Base-by-base conservation (phyloP, 768 basidiomycete genomes). In the Kwoniella europaea region DNA sequence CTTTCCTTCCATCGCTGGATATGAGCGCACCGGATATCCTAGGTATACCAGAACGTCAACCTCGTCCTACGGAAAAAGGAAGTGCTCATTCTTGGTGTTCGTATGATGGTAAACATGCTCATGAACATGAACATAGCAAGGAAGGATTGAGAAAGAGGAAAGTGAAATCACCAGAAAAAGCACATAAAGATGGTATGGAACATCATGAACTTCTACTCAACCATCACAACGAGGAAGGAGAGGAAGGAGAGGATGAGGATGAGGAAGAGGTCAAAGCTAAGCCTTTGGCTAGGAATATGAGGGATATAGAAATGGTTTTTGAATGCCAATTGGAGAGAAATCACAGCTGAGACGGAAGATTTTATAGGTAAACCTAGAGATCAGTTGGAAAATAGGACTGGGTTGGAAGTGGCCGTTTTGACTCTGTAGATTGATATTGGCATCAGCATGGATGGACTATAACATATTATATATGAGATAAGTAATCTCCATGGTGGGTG, bases 1-100 rank as follows among this genome's bases (percentile, higher is more conserved):
- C 91, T 0, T 90, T 91, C 84, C 87, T 89, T 7, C 91, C 91
- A 5, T 85, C 86, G 10, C 89, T 91, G 76, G 84, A 86, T 13
- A 87, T 89, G 54, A 87, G 81, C 22, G 90, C 89, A 0, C 82
- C 86, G 43, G 87, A 89, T 65, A 86, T 91, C 63, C 75, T 87
- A 41, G 76, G 78, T 27, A 66, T 72, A 5, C 53, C 71, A 15
- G 73, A 74, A 60, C 20, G 71, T 4, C 61, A 68, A 43, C 70
- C 67, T 13, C 35, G 29, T 24, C 74, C 76, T 35, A 75, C 73
- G 16, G 60, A 67, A 16, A 68, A 65, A 52, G 76, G 76, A 1
- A 71, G 71, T 52, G 65, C 74, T 12, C 68, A 68, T 9, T 67
- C 72, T 4, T 76, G 66, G 58, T 59, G 58, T 24, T 52, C 68